Evolutionary conservation across 176 grass and related monocot species (phyloP), one percentile per base, ranked within the genome.

Genomic region (Oropetium thomaeum): DNA sequence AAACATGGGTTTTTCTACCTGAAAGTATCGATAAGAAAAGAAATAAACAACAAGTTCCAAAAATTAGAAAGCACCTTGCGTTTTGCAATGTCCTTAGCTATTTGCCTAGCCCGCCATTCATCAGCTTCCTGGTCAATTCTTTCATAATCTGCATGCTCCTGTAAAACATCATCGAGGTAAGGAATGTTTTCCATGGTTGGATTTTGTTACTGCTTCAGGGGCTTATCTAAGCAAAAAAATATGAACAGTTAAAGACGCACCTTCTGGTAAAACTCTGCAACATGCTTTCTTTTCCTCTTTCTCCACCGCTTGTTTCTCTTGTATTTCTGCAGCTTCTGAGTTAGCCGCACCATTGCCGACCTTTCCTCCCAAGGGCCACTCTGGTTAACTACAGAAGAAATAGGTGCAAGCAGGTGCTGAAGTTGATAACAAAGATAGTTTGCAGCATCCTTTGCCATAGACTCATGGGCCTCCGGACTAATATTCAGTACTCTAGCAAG

Each of bases 21-120:
- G 22, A 44, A 38, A 49, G 23, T 31, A 91, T 48, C 8, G 62
- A 52, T 33, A 59, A 19, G 1, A 70, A 79, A 29, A 14, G 1
- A 71, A 76, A 26, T 20, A 71, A 78, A 78, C 17, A 79, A 54
- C 19, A 70, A 34, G 33, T 39, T 59, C 12, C 28, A 58, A 0
- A 78, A 54, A 84, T 29, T 25, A 82, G 9, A 67, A 41, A 48
- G 66, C 54, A 96, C 93, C 87, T 92, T 96, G 43, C 82, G 74
- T 60, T 81, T 85, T 13, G 91, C 87, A 45, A 95, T 95, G 77
- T 92, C 91, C 80, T 95, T 95, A 32, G 89, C 89, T 70, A 95
- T 95, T 82, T 95, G 84, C 75, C 86, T 91, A 73, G 87, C 82
- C 65, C 89, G 90, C 91, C 96, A 99, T 73, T 99, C 91, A 89